Conservation (phyloP, 768 basidiomycete genomes). For the Fistulinella prunicolor region DNA sequence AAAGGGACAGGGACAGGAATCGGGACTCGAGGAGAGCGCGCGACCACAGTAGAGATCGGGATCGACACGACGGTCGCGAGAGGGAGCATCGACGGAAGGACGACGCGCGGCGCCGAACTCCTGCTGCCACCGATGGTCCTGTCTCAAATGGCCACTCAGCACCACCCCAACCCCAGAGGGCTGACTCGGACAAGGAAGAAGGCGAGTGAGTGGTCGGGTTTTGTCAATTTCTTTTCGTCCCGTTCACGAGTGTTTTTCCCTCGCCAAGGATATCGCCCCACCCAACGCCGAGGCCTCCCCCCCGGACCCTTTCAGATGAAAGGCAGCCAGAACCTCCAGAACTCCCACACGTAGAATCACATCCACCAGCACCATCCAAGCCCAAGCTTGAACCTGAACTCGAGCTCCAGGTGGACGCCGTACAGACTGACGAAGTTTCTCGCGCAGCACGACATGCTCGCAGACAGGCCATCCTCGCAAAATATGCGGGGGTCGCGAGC, state of each 20-base stretch:
- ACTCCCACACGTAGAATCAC: slow-evolving; percentile 20
- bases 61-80: slow-evolving; percentile 27
- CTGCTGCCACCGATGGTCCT: slow-evolving; percentile 8
- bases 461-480: slow-evolving; percentile 77
- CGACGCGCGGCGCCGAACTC: slow-evolving; percentile 27
- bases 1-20: slow-evolving; percentile 36
- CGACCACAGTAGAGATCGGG: slow-evolving; percentile 29
- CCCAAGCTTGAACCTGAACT: slow-evolving; percentile 37
- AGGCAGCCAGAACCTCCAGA: slow-evolving; percentile 10
- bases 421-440: slow-evolving; percentile 53
- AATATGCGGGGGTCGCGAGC: slow-evolving; percentile 55
- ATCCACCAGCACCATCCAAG: slow-evolving; percentile 10
- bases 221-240: slow-evolving; percentile 4
- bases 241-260: slow-evolving; percentile 12
- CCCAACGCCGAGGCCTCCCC: slow-evolving; percentile 27
- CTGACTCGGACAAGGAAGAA: slow-evolving; percentile 75
- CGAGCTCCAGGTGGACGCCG: slow-evolving; percentile 55
- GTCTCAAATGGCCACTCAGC: slow-evolving; percentile 22
- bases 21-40: slow-evolving; percentile 35
- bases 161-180: slow-evolving; percentile 16
- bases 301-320: slow-evolving; percentile 27
- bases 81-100: slow-evolving; percentile 31
- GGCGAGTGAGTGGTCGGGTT: slow-evolving; percentile 75
- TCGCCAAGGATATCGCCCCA: slow-evolving; percentile 63
- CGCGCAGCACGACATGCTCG: slow-evolving; percentile 66